phyloP scores from a whole-genome alignment of 805 yeast species.

The Vanderwaltozyma verrucispora region DNA sequence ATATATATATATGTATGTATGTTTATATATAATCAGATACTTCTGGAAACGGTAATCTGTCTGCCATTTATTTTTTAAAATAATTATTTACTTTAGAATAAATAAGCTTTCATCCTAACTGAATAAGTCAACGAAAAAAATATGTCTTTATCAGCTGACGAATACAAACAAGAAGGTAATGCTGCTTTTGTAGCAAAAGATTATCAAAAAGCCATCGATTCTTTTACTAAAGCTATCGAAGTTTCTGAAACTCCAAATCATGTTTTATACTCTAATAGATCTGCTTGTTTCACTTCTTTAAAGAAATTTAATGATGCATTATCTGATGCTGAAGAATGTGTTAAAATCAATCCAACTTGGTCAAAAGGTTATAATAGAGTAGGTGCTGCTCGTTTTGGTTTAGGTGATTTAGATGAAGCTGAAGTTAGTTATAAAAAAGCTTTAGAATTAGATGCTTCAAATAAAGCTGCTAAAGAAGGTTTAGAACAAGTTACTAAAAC shows the following conservation, averaged over 20 bases:
- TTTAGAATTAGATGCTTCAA: constrained; percentile 65
- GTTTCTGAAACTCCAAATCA: constrained; percentile 78
- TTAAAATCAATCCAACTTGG: constrained; percentile 76
- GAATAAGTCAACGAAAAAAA: background rate
- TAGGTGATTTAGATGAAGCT: constrained; percentile 70
- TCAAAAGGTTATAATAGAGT: constrained; percentile 92
- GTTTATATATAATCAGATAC: too few relatives aligned
- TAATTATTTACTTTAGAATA: too few relatives aligned
- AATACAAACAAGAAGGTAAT: constrained; percentile 85
- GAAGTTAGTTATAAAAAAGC: constrained; percentile 64
- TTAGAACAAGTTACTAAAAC: constrained; percentile 59
- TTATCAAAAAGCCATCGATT: constrained; percentile 65
- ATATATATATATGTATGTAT: too few relatives aligned
- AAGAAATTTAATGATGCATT: constrained; percentile 66
- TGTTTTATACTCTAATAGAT: constrained; percentile 86
- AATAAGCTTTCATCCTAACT: too few relatives aligned
- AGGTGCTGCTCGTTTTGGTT: constrained; percentile 89
- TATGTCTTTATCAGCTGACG: constrained; percentile 42
- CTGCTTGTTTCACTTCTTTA: constrained; percentile 80
- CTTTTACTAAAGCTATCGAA: constrained; percentile 79
- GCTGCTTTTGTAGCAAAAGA: constrained; percentile 86
- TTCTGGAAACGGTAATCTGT: too few relatives aligned
- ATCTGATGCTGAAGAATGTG: constrained; percentile 76
- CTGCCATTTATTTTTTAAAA: too few relatives aligned
- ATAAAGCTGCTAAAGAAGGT: constrained; percentile 83